phyloP scores from a whole-genome alignment of 352 stramenopile genomes.

The Thraustochytrium striatum region DNA sequence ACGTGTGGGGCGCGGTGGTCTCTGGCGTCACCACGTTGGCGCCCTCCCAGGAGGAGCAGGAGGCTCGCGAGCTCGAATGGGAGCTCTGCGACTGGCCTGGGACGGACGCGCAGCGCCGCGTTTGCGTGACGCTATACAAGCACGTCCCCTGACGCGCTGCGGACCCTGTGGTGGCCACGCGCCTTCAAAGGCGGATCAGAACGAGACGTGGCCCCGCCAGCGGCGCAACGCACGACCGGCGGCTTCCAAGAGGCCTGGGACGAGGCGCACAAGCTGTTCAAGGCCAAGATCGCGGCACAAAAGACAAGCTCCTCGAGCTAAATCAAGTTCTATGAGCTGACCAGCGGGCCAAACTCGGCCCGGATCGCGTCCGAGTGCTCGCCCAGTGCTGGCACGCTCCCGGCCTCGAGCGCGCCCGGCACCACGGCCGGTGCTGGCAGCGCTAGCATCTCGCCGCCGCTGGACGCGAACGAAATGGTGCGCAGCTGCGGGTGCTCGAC shows the following conservation, averaged over 20 bases:
- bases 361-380: constrained; percentile 29
- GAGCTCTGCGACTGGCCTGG: constrained; percentile 12
- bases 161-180: constrained; percentile 5
- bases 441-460: constrained; percentile 8
- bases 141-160: neutral
- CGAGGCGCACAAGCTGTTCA: constrained; percentile 10
- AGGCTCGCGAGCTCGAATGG: constrained; percentile 12
- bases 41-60: neutral
- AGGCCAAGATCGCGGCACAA: neutral
- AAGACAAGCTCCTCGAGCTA: neutral
- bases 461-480: constrained; percentile 8
- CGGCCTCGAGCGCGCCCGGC: neutral
- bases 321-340: neutral
- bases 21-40: neutral
- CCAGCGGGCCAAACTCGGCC: neutral
- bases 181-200: neutral
- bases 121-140: constrained; percentile 16
- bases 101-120: neutral
- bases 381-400: constrained; percentile 11
- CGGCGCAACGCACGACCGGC: neutral
- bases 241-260: neutral
- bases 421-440: constrained; percentile 12
- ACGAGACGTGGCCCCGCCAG: neutral
- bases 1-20: constrained; percentile 23
- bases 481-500: constrained; percentile 31